Evolutionary conservation across 2,329 filamentous ascomycete genomes (phyloP).

Genomic region (Cytospora piceicola): DNA sequence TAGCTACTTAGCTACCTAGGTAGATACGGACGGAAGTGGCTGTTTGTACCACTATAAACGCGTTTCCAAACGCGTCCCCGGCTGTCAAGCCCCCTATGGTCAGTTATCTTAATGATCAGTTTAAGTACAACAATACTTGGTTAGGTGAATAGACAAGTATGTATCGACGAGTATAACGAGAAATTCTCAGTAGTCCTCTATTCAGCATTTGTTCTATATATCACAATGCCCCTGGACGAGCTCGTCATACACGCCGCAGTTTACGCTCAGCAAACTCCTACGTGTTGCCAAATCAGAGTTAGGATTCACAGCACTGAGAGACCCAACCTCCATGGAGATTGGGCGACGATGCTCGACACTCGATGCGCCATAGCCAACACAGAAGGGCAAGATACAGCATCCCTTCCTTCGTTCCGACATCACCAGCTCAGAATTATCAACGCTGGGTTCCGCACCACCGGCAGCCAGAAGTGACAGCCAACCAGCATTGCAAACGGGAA

Average conservation of each 20-base stretch:
- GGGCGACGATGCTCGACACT: neutral
- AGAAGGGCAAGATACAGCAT: neutral
- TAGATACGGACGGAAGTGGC: too few relatives aligned
- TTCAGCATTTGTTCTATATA: neutral
- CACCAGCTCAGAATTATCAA: constrained; percentile 67
- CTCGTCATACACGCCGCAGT: neutral
- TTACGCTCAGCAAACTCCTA: neutral
- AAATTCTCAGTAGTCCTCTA: neutral
- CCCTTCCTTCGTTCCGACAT: neutral
- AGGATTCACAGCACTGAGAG: neutral
- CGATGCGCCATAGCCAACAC: too few relatives aligned
- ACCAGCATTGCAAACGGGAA: constrained; percentile 59
- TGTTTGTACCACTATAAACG: too few relatives aligned
- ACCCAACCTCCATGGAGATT: neutral
- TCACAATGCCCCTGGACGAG: neutral
- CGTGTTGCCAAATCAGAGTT: neutral
- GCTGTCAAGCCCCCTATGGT: too few relatives aligned
- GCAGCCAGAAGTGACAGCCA: constrained; percentile 59
- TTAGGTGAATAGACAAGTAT: too few relatives aligned
- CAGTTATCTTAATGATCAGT: too few relatives aligned
- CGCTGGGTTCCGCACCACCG: constrained; percentile 64
- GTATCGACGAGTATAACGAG: neutral
- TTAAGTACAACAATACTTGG: too few relatives aligned
- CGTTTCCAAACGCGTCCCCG: too few relatives aligned
- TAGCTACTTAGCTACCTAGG: too few relatives aligned